Percentiles rank a stretch among this genome's conserved stretches.
Evolutionary conservation across 2,329 filamentous ascomycete species (phyloP).

Genomic region (Cercospora sp.): DNA sequence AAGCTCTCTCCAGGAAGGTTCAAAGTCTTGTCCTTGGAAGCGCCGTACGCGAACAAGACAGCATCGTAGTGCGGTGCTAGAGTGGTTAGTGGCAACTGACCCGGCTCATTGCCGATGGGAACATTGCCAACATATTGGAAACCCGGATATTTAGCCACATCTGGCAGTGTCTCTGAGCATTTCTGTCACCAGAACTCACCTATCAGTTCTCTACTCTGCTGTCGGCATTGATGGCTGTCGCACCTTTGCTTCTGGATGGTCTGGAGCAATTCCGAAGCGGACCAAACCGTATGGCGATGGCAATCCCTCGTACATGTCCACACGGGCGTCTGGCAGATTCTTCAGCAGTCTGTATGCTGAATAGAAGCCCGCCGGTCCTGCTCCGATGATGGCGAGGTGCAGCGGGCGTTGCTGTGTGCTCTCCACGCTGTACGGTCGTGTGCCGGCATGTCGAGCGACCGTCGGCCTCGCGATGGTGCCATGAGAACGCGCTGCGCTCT

Average conservation of each 20-base stretch:
- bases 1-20: conserved; percentile 79
- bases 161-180: conserved; percentile 88
- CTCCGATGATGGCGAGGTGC: conserved; percentile 81
- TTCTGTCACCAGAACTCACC: conserved; percentile 59
- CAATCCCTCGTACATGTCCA: conserved; percentile 96
- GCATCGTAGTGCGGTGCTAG: conserved; percentile 86
- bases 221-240: conserved; percentile 22
- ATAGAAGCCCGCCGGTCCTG: conserved; percentile 95
- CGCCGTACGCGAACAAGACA: conserved; percentile 89
- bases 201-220: conserved; percentile 26
- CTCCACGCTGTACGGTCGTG: conserved; percentile 31
- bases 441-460: not conserved
- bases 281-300: conserved; percentile 92
- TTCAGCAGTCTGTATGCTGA: conserved; percentile 82
- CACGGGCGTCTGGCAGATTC: conserved; percentile 66
- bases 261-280: conserved; percentile 92
- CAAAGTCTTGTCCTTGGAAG: conserved; percentile 76
- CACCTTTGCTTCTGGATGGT: conserved; percentile 98
- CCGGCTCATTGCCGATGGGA: conserved; percentile 63
- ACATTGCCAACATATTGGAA: conserved; percentile 94
- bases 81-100: conserved; percentile 61
- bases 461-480: conserved; percentile 21
- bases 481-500: conserved; percentile 19
- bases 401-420: conserved; percentile 50
- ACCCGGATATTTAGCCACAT: conserved; percentile 76